These are phyloP conservation scores for Chaetomium globosum DNA, from an alignment of 2,329 filamentous ascomycete genomes.

Conservation along the genomic window DNA sequence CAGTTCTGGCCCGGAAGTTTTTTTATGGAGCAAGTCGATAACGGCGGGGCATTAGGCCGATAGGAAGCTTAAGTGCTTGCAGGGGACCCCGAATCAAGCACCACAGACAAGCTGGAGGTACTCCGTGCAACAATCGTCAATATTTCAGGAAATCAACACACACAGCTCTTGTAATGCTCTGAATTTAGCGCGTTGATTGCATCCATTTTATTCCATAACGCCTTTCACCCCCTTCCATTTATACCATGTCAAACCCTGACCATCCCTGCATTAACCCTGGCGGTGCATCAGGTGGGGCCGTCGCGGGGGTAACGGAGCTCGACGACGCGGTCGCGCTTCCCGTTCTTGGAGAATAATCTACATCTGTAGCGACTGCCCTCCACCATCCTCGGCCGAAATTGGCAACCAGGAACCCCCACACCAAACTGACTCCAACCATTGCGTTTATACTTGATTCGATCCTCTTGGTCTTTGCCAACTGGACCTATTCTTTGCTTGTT, in stretches of 20 bases:
- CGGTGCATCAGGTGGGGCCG: slow-evolving; percentile 22
- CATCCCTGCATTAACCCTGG: slow-evolving; percentile 13
- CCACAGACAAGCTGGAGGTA: too few species aligned
- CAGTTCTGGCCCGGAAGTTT: slow-evolving; percentile 16
- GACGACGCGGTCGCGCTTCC: slow-evolving; percentile 36
- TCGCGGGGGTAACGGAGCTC: slow-evolving; percentile 36
- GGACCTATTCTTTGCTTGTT: neutral
- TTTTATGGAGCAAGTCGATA: slow-evolving; percentile 21
- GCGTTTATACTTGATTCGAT: neutral
- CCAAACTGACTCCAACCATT: neutral
- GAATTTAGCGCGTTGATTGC: neutral
- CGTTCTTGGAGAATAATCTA: slow-evolving; percentile 15
- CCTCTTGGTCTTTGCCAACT: neutral
- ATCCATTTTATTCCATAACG: neutral
- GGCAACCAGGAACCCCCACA: slow-evolving; percentile 17
- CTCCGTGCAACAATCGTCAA: too few species aligned
- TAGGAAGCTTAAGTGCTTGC: slow-evolving; percentile 34
- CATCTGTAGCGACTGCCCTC: slow-evolving; percentile 19
- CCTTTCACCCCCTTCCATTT: neutral
- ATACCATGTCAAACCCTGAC: neutral
- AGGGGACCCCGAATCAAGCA: neutral
- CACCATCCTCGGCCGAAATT: neutral
- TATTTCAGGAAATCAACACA: neutral
- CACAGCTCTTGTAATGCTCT: neutral
- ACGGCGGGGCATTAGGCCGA: slow-evolving; percentile 30